phyloP scores from a whole-genome alignment of 2,329 filamentous ascomycete species.

The Huntiella savannae region DNA sequence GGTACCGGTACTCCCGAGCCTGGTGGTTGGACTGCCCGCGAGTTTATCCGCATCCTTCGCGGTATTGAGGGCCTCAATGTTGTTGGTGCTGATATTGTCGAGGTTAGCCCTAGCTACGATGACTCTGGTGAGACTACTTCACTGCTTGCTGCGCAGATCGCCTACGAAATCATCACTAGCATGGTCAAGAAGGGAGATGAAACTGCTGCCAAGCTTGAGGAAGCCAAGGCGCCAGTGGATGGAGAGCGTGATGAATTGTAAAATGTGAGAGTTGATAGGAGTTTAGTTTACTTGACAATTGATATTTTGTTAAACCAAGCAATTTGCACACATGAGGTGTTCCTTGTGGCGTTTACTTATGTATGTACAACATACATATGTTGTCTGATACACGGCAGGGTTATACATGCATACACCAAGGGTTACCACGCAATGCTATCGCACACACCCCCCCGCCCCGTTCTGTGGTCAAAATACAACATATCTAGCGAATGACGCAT shows the following conservation, averaged over 20 bases:
- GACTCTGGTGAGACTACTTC: constrained; percentile 58
- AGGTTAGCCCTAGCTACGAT: constrained; percentile 71
- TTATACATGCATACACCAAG: too few species aligned
- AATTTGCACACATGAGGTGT: too few species aligned
- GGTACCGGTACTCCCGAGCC: constrained; percentile 80
- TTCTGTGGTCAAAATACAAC: too few species aligned
- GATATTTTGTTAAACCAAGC: too few species aligned
- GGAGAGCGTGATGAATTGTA: constrained; percentile 5
- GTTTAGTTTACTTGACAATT: too few species aligned
- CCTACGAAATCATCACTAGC: constrained; percentile 63
- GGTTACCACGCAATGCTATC: too few species aligned
- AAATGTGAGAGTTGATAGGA: too few species aligned
- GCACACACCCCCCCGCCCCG: too few species aligned
- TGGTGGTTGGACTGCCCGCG: constrained; percentile 77
- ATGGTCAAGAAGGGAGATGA: constrained; percentile 35
- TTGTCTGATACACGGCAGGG: too few species aligned
- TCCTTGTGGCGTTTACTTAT: too few species aligned
- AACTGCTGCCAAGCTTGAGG: neutral
- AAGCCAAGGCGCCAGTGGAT: neutral
- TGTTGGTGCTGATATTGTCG: constrained; percentile 78
- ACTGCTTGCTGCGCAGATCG: constrained; percentile 61
- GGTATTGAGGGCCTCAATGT: constrained; percentile 70
- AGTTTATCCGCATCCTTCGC: constrained; percentile 65
- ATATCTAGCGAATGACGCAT: too few species aligned
- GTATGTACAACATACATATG: too few species aligned